These are phyloP conservation scores for Cladosporium sp. DNA, from an alignment of 2,329 filamentous ascomycete genomes.

Conservation along the genomic window DNA sequence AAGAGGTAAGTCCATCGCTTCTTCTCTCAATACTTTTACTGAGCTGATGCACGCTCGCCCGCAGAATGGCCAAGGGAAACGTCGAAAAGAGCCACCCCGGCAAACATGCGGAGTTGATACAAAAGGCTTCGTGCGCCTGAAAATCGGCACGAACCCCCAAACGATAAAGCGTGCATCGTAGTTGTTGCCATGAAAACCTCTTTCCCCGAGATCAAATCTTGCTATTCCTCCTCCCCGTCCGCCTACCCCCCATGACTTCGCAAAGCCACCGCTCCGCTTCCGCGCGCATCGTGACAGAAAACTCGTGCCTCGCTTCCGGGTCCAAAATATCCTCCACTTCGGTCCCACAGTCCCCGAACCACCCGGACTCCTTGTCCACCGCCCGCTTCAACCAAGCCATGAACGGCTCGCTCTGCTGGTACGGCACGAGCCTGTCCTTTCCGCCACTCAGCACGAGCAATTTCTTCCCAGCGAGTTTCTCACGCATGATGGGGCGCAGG, in stretches of 20 bases:
- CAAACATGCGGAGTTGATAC: conserved; percentile 32
- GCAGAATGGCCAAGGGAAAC: conserved; percentile 33
- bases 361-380: conserved; percentile 34
- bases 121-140: conserved; percentile 16
- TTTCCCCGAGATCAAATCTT: neutral
- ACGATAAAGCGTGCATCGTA: neutral
- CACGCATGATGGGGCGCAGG: conserved; percentile 29
- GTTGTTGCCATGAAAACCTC: too few species aligned
- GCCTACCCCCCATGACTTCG: conserved; percentile 28
- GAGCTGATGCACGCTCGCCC: neutral
- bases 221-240: conserved; percentile 1
- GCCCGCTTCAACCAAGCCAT: conserved; percentile 55
- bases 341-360: conserved; percentile 51
- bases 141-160: neutral
- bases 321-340: conserved; percentile 62
- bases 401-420: conserved; percentile 55
- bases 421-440: conserved; percentile 67
- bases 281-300: conserved; percentile 59
- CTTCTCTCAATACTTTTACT: neutral
- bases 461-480: conserved; percentile 50
- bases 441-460: conserved; percentile 60
- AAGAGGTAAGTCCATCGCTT: conserved; percentile 24
- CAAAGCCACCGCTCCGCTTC: conserved; percentile 61
- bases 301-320: conserved; percentile 62
- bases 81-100: conserved; percentile 36